Conservation (phyloP, 768 basidiomycete species). For the Leccinum variicolor region DNA sequence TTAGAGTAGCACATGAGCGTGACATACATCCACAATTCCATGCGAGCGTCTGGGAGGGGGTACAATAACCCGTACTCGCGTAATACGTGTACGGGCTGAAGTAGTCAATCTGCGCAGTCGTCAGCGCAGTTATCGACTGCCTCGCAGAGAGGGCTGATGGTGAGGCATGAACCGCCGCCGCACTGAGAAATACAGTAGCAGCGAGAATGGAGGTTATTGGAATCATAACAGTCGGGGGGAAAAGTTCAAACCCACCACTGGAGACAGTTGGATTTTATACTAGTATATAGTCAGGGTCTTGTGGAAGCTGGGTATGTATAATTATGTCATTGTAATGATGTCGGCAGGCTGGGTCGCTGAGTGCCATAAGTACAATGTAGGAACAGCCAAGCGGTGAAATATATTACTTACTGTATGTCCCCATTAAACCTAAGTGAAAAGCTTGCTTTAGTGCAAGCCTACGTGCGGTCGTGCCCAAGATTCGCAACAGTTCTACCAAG, state of each 20-base stretch:
- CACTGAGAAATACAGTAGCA: slow-evolving; percentile 14
- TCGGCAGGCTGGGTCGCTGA: background rate
- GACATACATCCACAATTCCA: slow-evolving; percentile 56
- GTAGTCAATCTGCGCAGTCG: slow-evolving; percentile 36
- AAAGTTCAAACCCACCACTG: background rate
- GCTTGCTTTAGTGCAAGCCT: background rate
- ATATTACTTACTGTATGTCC: background rate
- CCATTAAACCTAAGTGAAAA: background rate
- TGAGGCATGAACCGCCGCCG: slow-evolving; percentile 9
- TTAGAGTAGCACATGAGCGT: background rate
- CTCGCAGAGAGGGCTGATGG: slow-evolving; percentile 31
- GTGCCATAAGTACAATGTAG: too few species aligned
- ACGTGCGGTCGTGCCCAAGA: background rate
- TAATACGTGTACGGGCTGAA: slow-evolving; percentile 50
- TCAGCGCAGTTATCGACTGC: slow-evolving; percentile 39
- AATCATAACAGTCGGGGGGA: background rate
- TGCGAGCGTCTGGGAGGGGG: slow-evolving; percentile 36
- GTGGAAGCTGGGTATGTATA: too few species aligned
- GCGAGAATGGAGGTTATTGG: slow-evolving; percentile 18
- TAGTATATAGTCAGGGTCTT: background rate
- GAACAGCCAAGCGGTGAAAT: background rate
- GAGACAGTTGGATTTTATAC: background rate
- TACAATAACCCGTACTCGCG: slow-evolving; percentile 51
- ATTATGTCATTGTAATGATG: background rate
- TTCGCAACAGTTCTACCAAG: too few species aligned